Evolutionary conservation across 306 rosid species (phyloP), one percentile per base, ranked within the genome.

Genomic region (Cicer pinnatifidum): DNA sequence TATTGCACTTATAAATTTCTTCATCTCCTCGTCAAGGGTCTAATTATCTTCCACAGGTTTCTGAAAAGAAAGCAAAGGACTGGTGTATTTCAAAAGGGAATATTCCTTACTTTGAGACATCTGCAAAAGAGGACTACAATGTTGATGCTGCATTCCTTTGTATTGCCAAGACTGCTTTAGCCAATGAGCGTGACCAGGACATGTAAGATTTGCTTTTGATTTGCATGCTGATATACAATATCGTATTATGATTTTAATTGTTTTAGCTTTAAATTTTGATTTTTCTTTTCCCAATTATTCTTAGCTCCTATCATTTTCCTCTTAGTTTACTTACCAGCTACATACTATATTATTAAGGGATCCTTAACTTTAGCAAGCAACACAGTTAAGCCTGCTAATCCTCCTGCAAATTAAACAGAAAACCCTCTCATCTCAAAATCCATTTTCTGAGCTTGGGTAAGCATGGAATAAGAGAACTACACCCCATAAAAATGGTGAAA

Each of bases 31-130:
- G 51, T 51, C 53, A 38, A 63, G 58, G 17, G 28, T 73, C 81
- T 88, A 76, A 89, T 64, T 56, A 65, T 79, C 37, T 28, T 76
- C 38, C 74, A 16, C 83, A 93, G 98, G 96, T 92, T 69, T 90
- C 97, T 69, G 96, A 93, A 86, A 93, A 93, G 88, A 93, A 89
- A 81, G 96, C 98, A n/a, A 85, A 75, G 77, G 97, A 90, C 52
- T 93, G 96, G 97, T 92, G 97, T 65, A 76, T 89, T 77, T 87
- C 98, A 69, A 93, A 90, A 83, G 93, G 91, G 61, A 89, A 89
- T 78, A 86, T 93, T 61, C 89, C 96, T 51, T 90, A 90, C 89
- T 90, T 88, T 62, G 96, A 93, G 87, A 93, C 96, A 35, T 93
- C 97, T 52, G 97, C 98, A n/a, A 92, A 90, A 78, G 97, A 92